Evolutionary conservation across 2,329 filamentous ascomycete species (phyloP).

Genomic region (Colletotrichum viniferum): DNA sequence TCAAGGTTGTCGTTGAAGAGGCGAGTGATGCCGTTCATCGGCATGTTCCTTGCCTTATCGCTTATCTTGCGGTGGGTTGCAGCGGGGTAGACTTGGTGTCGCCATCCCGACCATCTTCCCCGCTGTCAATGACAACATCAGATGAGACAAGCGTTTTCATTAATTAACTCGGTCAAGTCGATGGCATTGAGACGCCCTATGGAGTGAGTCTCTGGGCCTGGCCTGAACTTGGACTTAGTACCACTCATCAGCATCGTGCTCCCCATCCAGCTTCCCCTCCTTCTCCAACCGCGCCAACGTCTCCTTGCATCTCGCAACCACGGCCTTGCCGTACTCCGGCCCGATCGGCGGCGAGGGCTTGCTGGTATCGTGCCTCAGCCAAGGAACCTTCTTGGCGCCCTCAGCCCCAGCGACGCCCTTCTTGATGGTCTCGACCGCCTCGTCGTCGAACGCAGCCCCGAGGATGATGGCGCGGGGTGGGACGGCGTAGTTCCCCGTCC

Average conservation of each 20-base stretch:
- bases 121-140: neutral
- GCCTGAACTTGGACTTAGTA: too few species aligned
- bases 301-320: conserved; percentile 29
- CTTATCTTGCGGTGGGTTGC: conserved; percentile 14
- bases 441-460: conserved; percentile 18
- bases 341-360: conserved; percentile 27
- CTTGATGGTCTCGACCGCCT: neutral
- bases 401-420: neutral
- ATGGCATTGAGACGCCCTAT: too few species aligned
- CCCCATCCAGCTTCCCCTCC: conserved; percentile 26
- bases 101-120: neutral
- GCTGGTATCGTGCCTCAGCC: conserved; percentile 27
- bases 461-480: conserved; percentile 15
- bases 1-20: neutral
- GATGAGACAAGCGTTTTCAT: neutral
- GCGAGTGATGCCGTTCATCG: neutral
- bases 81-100: conserved; percentile 16
- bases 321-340: conserved; percentile 29
- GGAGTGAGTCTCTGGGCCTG: too few species aligned
- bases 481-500: conserved; percentile 13
- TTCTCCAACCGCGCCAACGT: conserved; percentile 22
- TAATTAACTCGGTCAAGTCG: neutral
- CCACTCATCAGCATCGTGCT: conserved; percentile 21
- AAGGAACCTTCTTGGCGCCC: conserved; percentile 17
- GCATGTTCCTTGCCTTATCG: neutral